Evolutionary conservation across 2,329 filamentous ascomycete genomes (phyloP), one percentile per base, ranked within the genome.

Genomic region (Juglanconis juglandina): DNA sequence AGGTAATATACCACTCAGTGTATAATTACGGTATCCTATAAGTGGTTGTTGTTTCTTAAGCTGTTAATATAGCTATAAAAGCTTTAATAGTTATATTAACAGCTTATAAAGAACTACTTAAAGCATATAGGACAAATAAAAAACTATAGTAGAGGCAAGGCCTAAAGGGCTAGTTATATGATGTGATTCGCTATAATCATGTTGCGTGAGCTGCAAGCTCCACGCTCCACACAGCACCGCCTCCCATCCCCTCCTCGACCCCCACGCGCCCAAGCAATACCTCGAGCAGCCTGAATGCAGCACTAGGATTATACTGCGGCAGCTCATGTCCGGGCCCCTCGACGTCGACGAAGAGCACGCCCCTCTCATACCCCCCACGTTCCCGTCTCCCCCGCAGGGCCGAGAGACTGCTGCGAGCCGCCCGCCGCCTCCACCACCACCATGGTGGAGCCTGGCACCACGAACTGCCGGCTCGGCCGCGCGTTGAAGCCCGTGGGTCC

Each of bases 401-500:
- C 70, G 17, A 47, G 17, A 8, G 3, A 11, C 17, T 30, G 14
- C 44, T 47, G 44, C 5, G n/a, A 17, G n/a, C 17, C n/a, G 4
- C 8, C 67, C 37, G 5, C 64, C 63, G n/a, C 60, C 59, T n/a
- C 57, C 44, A 13, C 74, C 66, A 57, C 63, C 72, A 17, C 80
- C 73, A 56, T 81, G 76, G 66, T 87, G 83, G 68, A 86, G 24
- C 24, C 24, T 0, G 90, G 89, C 0, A 92, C 87, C 69, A 84
- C 90, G 69, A 91, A 87, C 2, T 85, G 84, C 55, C 85, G 80
- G 1, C 70, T 70, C 0, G 90, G 90, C 1, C 75, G 72, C 1
- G 72, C 70, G 64, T 87, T 82, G 77, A 95, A 93, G 0, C 90
- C 90, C 53, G 89, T 83, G 46, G 79, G 79, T 71, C 5, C 89